Percentiles rank a stretch among this genome's conserved stretches.
Conservation (phyloP, 179 eudicot species). For the Beta lomatogona region DNA sequence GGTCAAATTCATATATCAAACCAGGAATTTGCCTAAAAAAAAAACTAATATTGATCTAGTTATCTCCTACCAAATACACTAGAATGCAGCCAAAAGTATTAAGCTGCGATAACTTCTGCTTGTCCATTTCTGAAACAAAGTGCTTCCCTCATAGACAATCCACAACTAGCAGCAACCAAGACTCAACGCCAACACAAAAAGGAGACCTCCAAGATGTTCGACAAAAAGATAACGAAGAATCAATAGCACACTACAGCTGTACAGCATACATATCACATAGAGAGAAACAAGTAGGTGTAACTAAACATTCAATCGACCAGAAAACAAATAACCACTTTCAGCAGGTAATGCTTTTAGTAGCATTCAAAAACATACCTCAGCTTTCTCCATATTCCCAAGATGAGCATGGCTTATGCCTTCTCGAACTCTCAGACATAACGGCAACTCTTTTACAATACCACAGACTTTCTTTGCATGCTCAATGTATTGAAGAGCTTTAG, state of each 20-base stretch:
- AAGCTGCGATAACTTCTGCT: background rate
- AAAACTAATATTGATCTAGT: no score
- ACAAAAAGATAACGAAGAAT: background rate
- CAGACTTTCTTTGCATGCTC: constrained; percentile 48
- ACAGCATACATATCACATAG: background rate
- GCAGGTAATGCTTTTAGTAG: background rate
- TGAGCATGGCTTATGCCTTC: constrained; percentile 80
- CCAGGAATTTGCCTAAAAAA: background rate
- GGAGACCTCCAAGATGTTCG: background rate
- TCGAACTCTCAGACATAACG: constrained; percentile 51
- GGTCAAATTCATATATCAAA: background rate
- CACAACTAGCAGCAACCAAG: background rate
- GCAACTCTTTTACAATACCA: constrained; percentile 45
- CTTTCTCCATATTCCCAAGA: constrained; percentile 69
- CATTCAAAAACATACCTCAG: constrained; percentile 59
- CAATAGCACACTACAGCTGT: background rate
- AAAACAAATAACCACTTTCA: background rate
- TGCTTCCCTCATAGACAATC: background rate
- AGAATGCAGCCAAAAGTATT: background rate
- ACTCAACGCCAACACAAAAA: background rate
- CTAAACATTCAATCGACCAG: background rate
- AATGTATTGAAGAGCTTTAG: constrained; percentile 73
- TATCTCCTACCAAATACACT: background rate
- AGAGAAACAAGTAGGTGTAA: background rate
- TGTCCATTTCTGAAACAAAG: background rate